A percentile compares a stretch with the other conserved stretches of the same genome.
phyloP scores from a whole-genome alignment of 2,329 filamentous ascomycete species.

The Scytalidium sp. region DNA sequence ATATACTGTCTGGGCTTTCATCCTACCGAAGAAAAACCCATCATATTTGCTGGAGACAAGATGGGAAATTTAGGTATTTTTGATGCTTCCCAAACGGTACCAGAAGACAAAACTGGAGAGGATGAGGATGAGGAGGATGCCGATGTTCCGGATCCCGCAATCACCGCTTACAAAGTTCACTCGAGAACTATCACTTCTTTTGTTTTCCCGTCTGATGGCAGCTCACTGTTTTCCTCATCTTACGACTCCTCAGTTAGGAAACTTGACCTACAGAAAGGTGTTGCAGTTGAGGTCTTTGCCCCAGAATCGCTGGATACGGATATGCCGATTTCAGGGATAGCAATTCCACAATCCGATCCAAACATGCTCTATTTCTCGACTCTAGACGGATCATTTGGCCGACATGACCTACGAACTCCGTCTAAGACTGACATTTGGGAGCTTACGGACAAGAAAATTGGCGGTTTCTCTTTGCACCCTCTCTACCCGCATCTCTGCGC shows the following conservation, averaged over 20 bases:
- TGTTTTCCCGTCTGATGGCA: slow-evolving; percentile 70
- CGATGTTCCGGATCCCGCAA: slow-evolving; percentile 67
- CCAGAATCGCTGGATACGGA: slow-evolving; percentile 68
- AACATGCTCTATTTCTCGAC: slow-evolving; percentile 85
- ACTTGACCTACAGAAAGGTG: slow-evolving; percentile 76
- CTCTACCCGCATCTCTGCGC: slow-evolving; percentile 77
- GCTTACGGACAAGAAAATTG: slow-evolving; percentile 89
- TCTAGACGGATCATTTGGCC: slow-evolving; percentile 74
- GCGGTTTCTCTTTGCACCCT: slow-evolving; percentile 85
- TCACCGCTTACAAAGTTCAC: slow-evolving; percentile 88
- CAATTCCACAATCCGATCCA: slow-evolving; percentile 69
- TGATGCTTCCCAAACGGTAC: slow-evolving; percentile 72
- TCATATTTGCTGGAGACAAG: slow-evolving; percentile 94
- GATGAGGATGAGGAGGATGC: slow-evolving; percentile 66
- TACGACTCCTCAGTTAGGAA: slow-evolving; percentile 92
- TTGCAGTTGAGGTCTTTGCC: slow-evolving; percentile 78
- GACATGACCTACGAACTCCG: slow-evolving; percentile 70
- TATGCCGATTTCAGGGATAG: slow-evolving; percentile 77
- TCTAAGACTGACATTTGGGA: slow-evolving; percentile 65
- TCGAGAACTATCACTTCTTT: slow-evolving; percentile 85
- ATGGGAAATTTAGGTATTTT: slow-evolving; percentile 87
- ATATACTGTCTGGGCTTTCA: slow-evolving; percentile 89
- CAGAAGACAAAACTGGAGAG: slow-evolving; percentile 51
- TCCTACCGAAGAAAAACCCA: slow-evolving; percentile 77
- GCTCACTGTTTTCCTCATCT: slow-evolving; percentile 77